phyloP scores from a whole-genome alignment of 148 eudicot species.

The Talinum fruticosum region DNA sequence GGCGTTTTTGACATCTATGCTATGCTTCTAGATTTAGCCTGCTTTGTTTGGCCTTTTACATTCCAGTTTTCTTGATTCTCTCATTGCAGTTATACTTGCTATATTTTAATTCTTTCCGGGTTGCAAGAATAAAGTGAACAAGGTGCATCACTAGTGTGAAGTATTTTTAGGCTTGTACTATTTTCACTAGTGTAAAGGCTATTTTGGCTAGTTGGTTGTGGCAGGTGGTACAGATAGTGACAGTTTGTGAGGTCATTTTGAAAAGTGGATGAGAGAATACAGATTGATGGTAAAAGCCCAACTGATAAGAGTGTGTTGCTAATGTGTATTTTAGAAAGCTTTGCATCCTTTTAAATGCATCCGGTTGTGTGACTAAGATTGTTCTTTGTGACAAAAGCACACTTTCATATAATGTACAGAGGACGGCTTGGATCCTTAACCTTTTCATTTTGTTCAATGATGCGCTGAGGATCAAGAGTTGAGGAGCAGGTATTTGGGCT shows the following conservation, averaged over 20 bases:
- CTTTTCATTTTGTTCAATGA: too few species aligned
- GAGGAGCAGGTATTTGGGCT: not conserved
- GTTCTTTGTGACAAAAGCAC: not conserved
- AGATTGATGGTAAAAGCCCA: not conserved
- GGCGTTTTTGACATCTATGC: not conserved
- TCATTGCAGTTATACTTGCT: not conserved
- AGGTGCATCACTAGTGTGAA: not conserved
- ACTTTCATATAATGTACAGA: not conserved
- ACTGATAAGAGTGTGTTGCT: not conserved
- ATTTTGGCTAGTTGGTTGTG: not conserved
- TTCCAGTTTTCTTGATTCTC: not conserved
- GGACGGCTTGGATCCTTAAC: not conserved
- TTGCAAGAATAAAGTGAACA: not conserved
- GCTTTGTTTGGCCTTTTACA: not conserved
- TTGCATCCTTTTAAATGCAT: not conserved
- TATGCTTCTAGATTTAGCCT: not conserved
- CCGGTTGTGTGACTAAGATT: not conserved
- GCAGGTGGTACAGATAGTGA: not conserved
- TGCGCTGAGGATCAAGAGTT: not conserved
- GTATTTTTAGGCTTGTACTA: not conserved
- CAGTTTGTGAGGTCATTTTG: constrained; percentile 7
- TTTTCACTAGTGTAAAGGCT: not conserved
- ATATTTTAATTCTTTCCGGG: not conserved
- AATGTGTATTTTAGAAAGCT: not conserved
- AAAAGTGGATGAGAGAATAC: not conserved